Percentiles rank a stretch among this genome's conserved stretches.
phyloP scores from a whole-genome alignment of 2,329 filamentous ascomycete genomes.

The Phialemonium atrogriseum region DNA sequence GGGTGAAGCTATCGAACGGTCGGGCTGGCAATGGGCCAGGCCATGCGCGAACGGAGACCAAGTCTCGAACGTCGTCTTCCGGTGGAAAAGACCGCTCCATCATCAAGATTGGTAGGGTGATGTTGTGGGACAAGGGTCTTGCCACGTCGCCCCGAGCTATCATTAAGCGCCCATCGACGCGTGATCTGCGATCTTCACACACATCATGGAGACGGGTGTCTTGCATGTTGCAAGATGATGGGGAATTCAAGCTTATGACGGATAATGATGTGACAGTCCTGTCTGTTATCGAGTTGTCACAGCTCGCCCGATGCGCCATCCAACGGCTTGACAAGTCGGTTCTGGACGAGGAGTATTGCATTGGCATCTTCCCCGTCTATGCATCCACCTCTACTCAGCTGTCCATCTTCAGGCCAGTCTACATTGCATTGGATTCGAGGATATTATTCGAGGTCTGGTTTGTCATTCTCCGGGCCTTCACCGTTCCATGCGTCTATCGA shows the following conservation, averaged over 20 bases:
- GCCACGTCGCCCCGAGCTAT: constrained; percentile 47
- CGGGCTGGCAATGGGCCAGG: constrained; percentile 25
- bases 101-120: constrained; percentile 90
- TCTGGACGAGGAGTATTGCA: constrained; percentile 84
- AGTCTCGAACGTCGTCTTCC: constrained; percentile 30
- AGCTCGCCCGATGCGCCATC: constrained; percentile 81
- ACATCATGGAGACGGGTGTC: constrained; percentile 79
- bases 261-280: constrained; percentile 77
- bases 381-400: constrained; percentile 64
- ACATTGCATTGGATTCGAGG: constrained; percentile 76
- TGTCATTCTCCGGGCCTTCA: constrained; percentile 82
- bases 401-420: constrained; percentile 77
- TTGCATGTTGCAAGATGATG: constrained; percentile 90
- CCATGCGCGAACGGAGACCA: constrained; percentile 32
- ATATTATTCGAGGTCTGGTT: constrained; percentile 98
- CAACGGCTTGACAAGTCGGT: constrained; percentile 88
- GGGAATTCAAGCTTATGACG: constrained; percentile 82
- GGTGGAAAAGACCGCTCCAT: constrained; percentile 63
- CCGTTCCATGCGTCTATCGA: constrained; percentile 83
- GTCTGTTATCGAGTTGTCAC: constrained; percentile 76
- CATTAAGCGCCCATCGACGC: constrained; percentile 47
- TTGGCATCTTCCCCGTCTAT: constrained; percentile 93
- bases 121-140: constrained; percentile 78
- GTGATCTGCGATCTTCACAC: constrained; percentile 43
- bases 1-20: constrained; percentile 43